Evolutionary conservation across 345 rosid species (phyloP).

Genomic region (Populus euphratica): DNA sequence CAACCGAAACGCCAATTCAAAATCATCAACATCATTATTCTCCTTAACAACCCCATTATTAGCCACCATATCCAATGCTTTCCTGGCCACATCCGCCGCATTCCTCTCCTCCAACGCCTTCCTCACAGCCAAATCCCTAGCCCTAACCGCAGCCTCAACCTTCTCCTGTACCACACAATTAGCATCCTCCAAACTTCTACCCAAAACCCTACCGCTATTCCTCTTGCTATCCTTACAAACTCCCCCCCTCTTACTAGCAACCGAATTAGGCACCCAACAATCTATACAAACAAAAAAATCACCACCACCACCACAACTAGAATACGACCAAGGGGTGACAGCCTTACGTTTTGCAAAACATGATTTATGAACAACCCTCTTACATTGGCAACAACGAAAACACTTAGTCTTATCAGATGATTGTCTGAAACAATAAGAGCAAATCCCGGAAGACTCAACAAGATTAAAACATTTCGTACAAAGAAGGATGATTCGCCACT

Average conservation of each 20-base stretch:
- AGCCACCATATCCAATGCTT: constrained; percentile 14
- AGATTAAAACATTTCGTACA: constrained; percentile 36
- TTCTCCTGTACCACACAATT: constrained; percentile 19
- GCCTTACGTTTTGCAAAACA: constrained; percentile 33
- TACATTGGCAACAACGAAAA: constrained; percentile 34
- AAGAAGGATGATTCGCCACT: constrained; percentile 52
- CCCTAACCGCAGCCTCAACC: constrained; percentile 24
- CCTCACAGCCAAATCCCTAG: constrained; percentile 25
- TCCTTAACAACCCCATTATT: constrained; percentile 18
- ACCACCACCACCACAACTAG: constrained; percentile 12
- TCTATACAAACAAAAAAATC: constrained; percentile 47
- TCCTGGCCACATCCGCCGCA: constrained; percentile 18
- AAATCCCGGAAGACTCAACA: constrained; percentile 38
- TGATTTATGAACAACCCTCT: constrained; percentile 32
- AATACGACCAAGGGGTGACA: constrained; percentile 42
- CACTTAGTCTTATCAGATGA: constrained; percentile 8
- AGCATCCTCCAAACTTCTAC: constrained; percentile 21
- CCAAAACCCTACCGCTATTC: constrained; percentile 14
- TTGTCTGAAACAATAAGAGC: constrained; percentile 52
- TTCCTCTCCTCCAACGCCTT: constrained; percentile 21
- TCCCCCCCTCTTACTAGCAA: constrained; percentile 20
- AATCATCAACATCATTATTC: constrained; percentile 19
- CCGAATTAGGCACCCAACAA: constrained; percentile 55
- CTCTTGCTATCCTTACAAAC: neutral
- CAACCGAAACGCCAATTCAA: constrained; percentile 34